Evolutionary conservation across 805 yeast species (phyloP), one percentile per base, ranked within the genome.

Genomic region (Starmera quercuum): DNA sequence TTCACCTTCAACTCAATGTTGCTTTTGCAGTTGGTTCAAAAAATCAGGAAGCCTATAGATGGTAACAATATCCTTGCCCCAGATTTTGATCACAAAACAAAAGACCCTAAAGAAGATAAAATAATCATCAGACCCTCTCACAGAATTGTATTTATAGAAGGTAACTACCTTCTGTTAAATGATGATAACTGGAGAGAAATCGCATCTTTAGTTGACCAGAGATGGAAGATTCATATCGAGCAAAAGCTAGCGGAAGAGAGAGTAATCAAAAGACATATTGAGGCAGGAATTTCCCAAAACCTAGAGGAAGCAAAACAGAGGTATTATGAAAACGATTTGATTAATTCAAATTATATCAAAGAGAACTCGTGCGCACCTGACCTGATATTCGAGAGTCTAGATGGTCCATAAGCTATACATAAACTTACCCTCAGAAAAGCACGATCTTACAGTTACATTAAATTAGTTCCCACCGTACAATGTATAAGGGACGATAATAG

Each of bases 81-180:
- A 13, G 40, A 37, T 30, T 44, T 44, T 23, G 30, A 42, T 25
- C 48, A 44, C 29, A 26, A 33, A 2, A 26, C 29, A 15, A 44
- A 44, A 40, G 48, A 44, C 26, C 48, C 48, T n/a, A 30, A 23
- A 6, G 30, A 30, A 20, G 25, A 35, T 11, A 36, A 38, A 2
- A 38, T 35, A 11, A 18, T 11, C 8, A 38, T 44, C 5, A 13
- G 30, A 13, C 38, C 46, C 13, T 11, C 26, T 12, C 39, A 42
- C 17, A 37, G 41, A 20, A 33, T 44, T 18, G 24, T 44, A 4
- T 40, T 44, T 5, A 42, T 44, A 23, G 48, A 44, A 20, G 48
- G 48, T 3, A 31, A 42, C 16, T 44, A 44, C 21, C 35, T 42
- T 1, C 24, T 44, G 5, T 16, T 44, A n/a, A 37, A 42, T 12